Evolutionary conservation across 2,329 filamentous ascomycete species (phyloP).

Genomic region (Penicillium sp.): DNA sequence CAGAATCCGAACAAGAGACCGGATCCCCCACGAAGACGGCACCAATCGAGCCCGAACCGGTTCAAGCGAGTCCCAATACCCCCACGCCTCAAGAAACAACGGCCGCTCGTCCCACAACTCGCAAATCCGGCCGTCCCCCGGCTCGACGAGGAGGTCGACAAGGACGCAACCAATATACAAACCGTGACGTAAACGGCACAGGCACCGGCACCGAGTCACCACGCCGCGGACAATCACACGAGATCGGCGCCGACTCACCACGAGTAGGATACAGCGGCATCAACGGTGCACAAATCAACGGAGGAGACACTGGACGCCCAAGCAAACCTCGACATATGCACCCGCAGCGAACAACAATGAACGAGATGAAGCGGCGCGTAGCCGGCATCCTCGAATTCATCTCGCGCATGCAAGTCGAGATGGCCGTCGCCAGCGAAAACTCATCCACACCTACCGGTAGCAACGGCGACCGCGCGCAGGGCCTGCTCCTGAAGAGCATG

Average conservation of each 20-base stretch:
- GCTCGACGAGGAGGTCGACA: slow-evolving; percentile 64
- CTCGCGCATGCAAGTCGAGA: slow-evolving; percentile 80
- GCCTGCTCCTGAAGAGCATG: slow-evolving; percentile 33
- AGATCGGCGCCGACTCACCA: slow-evolving; percentile 41
- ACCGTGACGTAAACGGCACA: slow-evolving; percentile 59
- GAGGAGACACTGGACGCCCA: slow-evolving; percentile 56
- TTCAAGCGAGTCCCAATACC: slow-evolving; percentile 44
- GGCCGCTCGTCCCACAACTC: slow-evolving; percentile 46
- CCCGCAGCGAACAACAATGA: slow-evolving; percentile 68
- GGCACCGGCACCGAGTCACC: slow-evolving; percentile 44
- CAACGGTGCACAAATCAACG: slow-evolving; percentile 54
- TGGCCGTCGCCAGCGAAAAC: slow-evolving; percentile 61
- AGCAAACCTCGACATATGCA: slow-evolving; percentile 60
- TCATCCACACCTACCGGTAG: slow-evolving; percentile 37
- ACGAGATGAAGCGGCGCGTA: slow-evolving; percentile 82
- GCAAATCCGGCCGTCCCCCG: slow-evolving; percentile 63
- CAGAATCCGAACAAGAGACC: slow-evolving; percentile 71
- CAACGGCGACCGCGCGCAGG: slow-evolving; percentile 36
- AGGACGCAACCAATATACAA: slow-evolving; percentile 79
- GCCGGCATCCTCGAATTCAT: slow-evolving; percentile 87
- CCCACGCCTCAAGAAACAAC: slow-evolving; percentile 39
- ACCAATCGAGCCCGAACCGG: slow-evolving; percentile 38
- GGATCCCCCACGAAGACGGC: slow-evolving; percentile 53
- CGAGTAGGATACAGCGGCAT: slow-evolving; percentile 30
- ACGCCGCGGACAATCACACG: slow-evolving; percentile 42